Evolutionary conservation across 768 basidiomycete genomes (phyloP), one percentile per base, ranked within the genome.

Genomic region (Lentinula edodes): DNA sequence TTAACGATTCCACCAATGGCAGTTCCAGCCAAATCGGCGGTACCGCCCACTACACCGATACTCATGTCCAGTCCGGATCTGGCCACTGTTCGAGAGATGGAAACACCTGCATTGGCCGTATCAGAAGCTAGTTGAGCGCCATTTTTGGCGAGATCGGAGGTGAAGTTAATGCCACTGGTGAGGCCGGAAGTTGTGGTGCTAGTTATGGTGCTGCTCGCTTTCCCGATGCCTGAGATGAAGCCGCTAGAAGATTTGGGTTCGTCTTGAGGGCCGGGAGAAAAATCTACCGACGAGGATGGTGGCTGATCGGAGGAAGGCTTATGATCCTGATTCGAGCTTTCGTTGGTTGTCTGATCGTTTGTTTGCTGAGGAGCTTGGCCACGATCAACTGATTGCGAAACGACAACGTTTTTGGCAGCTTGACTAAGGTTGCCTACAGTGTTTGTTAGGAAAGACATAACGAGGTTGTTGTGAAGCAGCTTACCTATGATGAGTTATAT

Each of bases 21-120:
- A 9, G 65, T 67, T n/a, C 68, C 67, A 8, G 67, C 56, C 7
- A 67, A 41, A n/a, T 58, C 60, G 20, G 48, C 66, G 9, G 65
- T 61, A 67, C 74, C 69, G 57, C 73, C 68, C 62, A 73, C 73
- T 38, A 76, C 75, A 63, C 70, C 72, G 15, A 71, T 64, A 65
- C 70, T 74, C 63, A 65, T 62, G 48, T 65, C 65, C 46, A 60
- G 52, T 5, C 67, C 67, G 5, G 67, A 54, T 48, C 62, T 58
- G n/a, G 65, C 65, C 20, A 69, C 63, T 4, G 46, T 62, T 32
- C 59, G 61, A 18, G 66, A 66, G 59, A 68, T 63, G 20, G 60
- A 56, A 46, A 64, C 46, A 8, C 68, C 67, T 23, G 61, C 43
- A 23, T 54, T 61, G 13, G 66, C 55, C 1, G 62, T 54, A 53